A percentile compares a stretch with the other conserved stretches of the same genome.
phyloP scores from a whole-genome alignment of 306 rosid genomes.

The Pachyrhizus erosus region DNA sequence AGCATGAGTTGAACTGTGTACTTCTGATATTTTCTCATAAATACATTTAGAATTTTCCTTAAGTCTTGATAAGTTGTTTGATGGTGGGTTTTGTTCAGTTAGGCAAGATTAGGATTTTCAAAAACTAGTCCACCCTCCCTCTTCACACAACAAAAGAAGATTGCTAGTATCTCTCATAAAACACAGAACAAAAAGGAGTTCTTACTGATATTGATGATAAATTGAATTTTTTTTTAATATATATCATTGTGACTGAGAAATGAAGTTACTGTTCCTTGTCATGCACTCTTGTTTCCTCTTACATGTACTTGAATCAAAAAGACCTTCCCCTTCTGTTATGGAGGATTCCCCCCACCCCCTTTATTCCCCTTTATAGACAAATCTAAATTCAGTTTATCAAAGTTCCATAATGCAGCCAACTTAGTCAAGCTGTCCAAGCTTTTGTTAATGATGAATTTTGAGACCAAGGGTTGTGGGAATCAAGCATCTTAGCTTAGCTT shows the following conservation, averaged over 20 bases:
- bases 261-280: background rate
- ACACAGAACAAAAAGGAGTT: background rate
- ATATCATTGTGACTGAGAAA: background rate
- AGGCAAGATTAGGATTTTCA: no score
- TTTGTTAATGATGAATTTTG: background rate
- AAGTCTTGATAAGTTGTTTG: no score
- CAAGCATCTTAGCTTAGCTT: background rate
- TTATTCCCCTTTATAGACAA: background rate
- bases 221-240: background rate
- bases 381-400: background rate
- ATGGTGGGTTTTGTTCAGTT: no score
- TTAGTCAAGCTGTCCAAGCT: background rate
- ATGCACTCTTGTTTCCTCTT: background rate
- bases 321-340: background rate
- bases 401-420: background rate
- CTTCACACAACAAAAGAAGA: no score
- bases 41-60: background rate
- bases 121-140: no score
- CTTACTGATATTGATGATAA: background rate
- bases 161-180: no score
- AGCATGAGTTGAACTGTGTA: slow-evolving; percentile 26
- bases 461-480: background rate
- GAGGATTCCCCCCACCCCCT: no score
- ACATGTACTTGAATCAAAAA: background rate
- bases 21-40: slow-evolving; percentile 4